Evolutionary conservation across 139 green algal species (phyloP).

Genomic region (Closterium sp.): DNA sequence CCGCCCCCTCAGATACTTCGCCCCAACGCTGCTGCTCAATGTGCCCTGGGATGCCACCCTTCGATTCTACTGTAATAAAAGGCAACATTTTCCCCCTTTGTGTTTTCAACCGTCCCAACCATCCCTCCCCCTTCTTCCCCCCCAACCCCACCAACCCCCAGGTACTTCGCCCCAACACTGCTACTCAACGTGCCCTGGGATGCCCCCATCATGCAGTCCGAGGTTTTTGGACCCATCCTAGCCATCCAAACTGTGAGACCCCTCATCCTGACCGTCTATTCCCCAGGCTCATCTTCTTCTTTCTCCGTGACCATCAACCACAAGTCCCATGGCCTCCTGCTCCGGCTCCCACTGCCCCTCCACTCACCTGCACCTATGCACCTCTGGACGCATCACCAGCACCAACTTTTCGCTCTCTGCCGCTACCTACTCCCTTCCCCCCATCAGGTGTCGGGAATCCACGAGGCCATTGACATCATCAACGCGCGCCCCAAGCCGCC

Average conservation of each 20-base stretch:
- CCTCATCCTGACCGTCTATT: not conserved
- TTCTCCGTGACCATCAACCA: not conserved
- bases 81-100: not conserved
- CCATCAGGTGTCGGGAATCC: constrained; percentile 28
- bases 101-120: not conserved
- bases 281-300: not conserved
- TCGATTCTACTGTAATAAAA: too few relatives aligned
- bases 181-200: constrained; percentile 40
- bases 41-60: too few relatives aligned
- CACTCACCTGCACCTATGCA: not conserved
- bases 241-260: constrained; percentile 41
- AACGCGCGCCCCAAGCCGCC: constrained; percentile 44
- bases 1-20: too few relatives aligned
- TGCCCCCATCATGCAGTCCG: constrained; percentile 50
- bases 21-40: too few relatives aligned
- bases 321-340: not conserved
- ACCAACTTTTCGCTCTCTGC: too few relatives aligned
- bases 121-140: not conserved
- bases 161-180: constrained; percentile 56
- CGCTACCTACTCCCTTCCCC: not conserved
- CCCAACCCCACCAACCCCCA: not conserved
- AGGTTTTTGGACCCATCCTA: constrained; percentile 63
- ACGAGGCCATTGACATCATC: constrained; percentile 51
- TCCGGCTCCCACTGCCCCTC: not conserved
- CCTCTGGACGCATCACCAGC: too few relatives aligned